Evolutionary conservation across 2,329 filamentous ascomycete genomes (phyloP).

Genomic region (Penicillium capsulatum): DNA sequence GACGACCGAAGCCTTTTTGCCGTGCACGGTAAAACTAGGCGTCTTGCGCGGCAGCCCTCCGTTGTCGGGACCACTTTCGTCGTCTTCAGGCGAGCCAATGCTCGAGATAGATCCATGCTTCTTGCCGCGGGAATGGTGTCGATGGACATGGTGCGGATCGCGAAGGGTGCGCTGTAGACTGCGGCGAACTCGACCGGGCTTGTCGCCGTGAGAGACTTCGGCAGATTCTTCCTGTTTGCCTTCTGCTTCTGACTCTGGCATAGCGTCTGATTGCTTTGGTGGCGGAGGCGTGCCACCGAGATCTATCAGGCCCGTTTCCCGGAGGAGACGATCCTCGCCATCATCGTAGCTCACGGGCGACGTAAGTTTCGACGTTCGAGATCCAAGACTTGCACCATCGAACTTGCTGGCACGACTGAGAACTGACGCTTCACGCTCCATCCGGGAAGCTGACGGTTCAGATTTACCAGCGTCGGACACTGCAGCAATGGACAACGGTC

Average conservation of each 20-base stretch:
- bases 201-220: constrained; percentile 44
- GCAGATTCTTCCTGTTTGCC: constrained; percentile 38
- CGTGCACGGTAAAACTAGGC: constrained; percentile 91
- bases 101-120: constrained; percentile 67
- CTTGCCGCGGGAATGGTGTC: constrained; percentile 65
- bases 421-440: constrained; percentile 39
- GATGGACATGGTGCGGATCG: constrained; percentile 62
- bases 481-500: constrained; percentile 27
- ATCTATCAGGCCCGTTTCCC: constrained; percentile 63
- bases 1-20: constrained; percentile 95
- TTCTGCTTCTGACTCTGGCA: constrained; percentile 43
- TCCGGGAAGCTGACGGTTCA: constrained; percentile 18
- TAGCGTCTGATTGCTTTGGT: constrained; percentile 37
- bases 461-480: constrained; percentile 28
- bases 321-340: constrained; percentile 62
- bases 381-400: constrained; percentile 34
- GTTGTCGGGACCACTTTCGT: constrained; percentile 44
- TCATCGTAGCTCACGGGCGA: constrained; percentile 53
- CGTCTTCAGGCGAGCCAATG: constrained; percentile 51
- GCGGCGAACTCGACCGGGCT: constrained; percentile 66
- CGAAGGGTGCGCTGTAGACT: constrained; percentile 87
- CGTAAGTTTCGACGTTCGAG: constrained; percentile 34
- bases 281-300: constrained; percentile 43
- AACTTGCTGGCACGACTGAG: constrained; percentile 37
- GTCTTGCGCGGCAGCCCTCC: constrained; percentile 73